A percentile compares a stretch with the other conserved stretches of the same genome.
Conservation (phyloP, 1,139 yeast species). For the Sugiyamaella xylanicola region DNA sequence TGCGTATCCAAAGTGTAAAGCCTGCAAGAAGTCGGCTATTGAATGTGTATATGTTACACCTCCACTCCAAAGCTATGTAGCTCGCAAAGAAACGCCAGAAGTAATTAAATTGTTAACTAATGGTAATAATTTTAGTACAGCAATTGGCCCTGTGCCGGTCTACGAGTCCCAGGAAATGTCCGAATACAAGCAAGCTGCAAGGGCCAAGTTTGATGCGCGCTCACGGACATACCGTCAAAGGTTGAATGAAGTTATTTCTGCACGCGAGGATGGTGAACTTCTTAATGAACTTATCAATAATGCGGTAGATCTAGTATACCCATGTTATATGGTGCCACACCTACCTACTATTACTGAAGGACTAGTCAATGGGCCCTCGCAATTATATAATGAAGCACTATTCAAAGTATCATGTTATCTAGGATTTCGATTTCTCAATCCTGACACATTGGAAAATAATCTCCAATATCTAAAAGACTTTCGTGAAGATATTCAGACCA, state of each 20-base stretch:
- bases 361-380: slow-evolving; percentile 13
- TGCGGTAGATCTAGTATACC: slow-evolving; percentile 16
- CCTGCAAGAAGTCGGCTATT: slow-evolving; percentile 12
- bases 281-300: slow-evolving; percentile 4
- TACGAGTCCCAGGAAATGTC: slow-evolving; percentile 16
- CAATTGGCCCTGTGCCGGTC: slow-evolving; percentile 17
- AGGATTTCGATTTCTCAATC: slow-evolving; percentile 18
- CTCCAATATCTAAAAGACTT: slow-evolving; percentile 15
- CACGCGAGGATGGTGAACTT: slow-evolving; percentile 14
- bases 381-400: slow-evolving; percentile 14
- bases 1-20: slow-evolving; percentile 16
- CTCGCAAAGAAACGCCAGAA: slow-evolving; percentile 14
- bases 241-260: slow-evolving; percentile 10
- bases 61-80: slow-evolving; percentile 21
- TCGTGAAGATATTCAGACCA: slow-evolving; percentile 15
- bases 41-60: slow-evolving; percentile 16
- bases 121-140: slow-evolving; percentile 17
- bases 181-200: slow-evolving; percentile 10
- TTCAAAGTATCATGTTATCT: slow-evolving; percentile 20
- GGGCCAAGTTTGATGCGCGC: slow-evolving; percentile 6
- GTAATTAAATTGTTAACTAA: slow-evolving; percentile 15
- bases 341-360: slow-evolving; percentile 17
- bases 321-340: slow-evolving; percentile 20
- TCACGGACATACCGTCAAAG: background rate
- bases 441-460: slow-evolving; percentile 14